Evolutionary conservation across 2,329 filamentous ascomycete species (phyloP).

Genomic region (Ambrosiella xylebori): DNA sequence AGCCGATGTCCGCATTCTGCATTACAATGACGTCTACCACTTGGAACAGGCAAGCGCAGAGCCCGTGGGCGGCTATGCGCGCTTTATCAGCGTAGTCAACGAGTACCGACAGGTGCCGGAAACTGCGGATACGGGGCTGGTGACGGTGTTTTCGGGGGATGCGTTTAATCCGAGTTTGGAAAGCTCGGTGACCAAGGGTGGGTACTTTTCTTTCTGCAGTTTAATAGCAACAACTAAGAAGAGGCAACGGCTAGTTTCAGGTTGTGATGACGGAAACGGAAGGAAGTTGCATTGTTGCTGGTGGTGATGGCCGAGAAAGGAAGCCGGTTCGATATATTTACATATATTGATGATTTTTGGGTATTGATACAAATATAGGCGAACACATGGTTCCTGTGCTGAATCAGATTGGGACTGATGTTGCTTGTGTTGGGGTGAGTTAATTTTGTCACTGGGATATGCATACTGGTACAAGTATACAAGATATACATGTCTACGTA

Average conservation of each 20-base stretch:
- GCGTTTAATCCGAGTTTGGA: constrained; percentile 84
- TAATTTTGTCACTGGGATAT: constrained; percentile 7
- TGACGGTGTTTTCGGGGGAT: constrained; percentile 82
- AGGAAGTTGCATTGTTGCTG: background rate
- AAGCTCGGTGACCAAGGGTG: constrained; percentile 74
- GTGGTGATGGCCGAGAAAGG: too few species aligned
- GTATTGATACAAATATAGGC: constrained; percentile 23
- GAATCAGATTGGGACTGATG: constrained; percentile 60
- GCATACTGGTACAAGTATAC: too few species aligned
- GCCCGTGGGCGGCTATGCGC: constrained; percentile 62
- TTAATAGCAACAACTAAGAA: background rate
- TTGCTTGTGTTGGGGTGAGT: constrained; percentile 65
- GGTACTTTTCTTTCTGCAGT: constrained; percentile 10
- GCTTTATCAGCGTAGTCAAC: constrained; percentile 64
- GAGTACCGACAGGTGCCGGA: constrained; percentile 49
- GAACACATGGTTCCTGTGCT: constrained; percentile 78
- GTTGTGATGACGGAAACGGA: background rate
- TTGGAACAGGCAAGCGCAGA: constrained; percentile 60
- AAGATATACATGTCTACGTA: too few species aligned
- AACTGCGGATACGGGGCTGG: constrained; percentile 41
- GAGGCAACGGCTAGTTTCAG: too few species aligned
- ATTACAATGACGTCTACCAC: constrained; percentile 93
- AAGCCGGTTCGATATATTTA: too few species aligned
- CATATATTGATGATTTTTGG: too few species aligned
- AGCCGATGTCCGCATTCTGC: constrained; percentile 64